phyloP scores from a whole-genome alignment of 495 filamentous ascomycete species.

The Lophium mytilinum region DNA sequence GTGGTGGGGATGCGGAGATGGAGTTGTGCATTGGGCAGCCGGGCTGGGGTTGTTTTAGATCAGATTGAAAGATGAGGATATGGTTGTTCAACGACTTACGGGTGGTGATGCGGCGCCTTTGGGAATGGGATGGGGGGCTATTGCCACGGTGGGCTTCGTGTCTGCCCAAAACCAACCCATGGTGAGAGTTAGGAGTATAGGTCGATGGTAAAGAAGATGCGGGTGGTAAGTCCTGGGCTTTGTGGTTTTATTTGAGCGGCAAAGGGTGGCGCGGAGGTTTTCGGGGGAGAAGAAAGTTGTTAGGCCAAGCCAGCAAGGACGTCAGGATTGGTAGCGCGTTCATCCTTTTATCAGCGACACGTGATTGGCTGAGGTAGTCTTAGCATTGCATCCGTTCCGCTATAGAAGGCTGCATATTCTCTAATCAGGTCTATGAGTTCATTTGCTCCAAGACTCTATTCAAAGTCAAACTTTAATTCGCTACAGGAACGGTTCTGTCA shows the following conservation, averaged over 20 bases:
- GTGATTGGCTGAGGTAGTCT: no score
- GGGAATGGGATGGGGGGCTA: slow-evolving; percentile 39
- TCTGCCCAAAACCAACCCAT: slow-evolving; percentile 99
- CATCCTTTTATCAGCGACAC: no score
- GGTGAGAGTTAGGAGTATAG: not conserved
- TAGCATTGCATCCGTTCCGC: no score
- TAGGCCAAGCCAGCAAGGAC: no score
- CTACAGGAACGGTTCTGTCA: no score
- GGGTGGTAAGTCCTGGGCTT: not conserved
- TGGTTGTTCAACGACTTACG: slow-evolving; percentile 45
- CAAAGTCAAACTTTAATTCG: no score
- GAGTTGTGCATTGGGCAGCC: slow-evolving; percentile 85
- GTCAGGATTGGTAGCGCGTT: no score
- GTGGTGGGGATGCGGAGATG: slow-evolving; percentile 30
- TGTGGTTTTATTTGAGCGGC: not conserved
- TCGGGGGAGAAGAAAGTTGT: not conserved
- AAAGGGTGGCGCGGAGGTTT: not conserved
- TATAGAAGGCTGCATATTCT: no score
- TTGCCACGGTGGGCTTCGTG: slow-evolving; percentile 33
- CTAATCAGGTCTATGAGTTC: no score
- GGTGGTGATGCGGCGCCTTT: slow-evolving; percentile 49
- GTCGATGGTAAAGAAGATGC: not conserved
- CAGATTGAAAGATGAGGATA: slow-evolving; percentile 26
- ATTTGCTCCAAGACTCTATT: no score
- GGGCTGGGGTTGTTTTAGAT: slow-evolving; percentile 46